Percentiles rank a stretch among this genome's conserved stretches.
Evolutionary conservation across 129 eudicot genomes (phyloP).

Genomic region (Helianthus tuberosus): DNA sequence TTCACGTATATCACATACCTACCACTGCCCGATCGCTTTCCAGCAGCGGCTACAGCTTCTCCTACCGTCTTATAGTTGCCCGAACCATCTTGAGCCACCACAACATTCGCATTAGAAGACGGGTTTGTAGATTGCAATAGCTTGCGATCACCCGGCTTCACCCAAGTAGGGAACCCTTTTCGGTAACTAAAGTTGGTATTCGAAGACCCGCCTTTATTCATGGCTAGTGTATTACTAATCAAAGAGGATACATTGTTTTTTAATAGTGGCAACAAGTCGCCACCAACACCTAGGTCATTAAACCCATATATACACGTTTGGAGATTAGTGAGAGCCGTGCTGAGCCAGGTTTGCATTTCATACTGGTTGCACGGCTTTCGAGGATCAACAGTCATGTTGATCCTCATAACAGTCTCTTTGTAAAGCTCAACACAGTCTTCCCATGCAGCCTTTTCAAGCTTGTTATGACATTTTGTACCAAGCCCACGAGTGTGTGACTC

Average conservation of each 20-base stretch:
- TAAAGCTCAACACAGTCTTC: constrained; percentile 72
- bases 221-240: constrained; percentile 57
- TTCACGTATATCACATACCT: constrained; percentile 58
- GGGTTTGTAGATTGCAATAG: constrained; percentile 41
- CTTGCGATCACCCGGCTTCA: constrained; percentile 51
- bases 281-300: constrained; percentile 49
- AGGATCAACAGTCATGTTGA: constrained; percentile 62
- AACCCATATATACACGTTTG: constrained; percentile 63
- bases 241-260: constrained; percentile 43
- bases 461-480: constrained; percentile 56
- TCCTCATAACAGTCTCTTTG: constrained; percentile 42
- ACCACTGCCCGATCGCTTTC: constrained; percentile 41
- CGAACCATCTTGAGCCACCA: constrained; percentile 73
- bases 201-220: constrained; percentile 42
- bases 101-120: constrained; percentile 40
- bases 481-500: constrained; percentile 38
- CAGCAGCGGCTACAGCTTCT: constrained; percentile 52
- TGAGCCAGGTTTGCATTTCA: constrained; percentile 54
- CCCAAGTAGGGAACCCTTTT: constrained; percentile 61
- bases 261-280: constrained; percentile 42
- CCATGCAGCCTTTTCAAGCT: constrained; percentile 77
- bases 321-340: constrained; percentile 51
- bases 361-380: constrained; percentile 38
- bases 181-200: constrained; percentile 11
- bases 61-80: constrained; percentile 55